Percentiles rank a stretch among this genome's conserved stretches.
These are phyloP conservation scores for Jaltomata sinuosa DNA, from an alignment of 257 asterid species.

Conservation along the genomic window DNA sequence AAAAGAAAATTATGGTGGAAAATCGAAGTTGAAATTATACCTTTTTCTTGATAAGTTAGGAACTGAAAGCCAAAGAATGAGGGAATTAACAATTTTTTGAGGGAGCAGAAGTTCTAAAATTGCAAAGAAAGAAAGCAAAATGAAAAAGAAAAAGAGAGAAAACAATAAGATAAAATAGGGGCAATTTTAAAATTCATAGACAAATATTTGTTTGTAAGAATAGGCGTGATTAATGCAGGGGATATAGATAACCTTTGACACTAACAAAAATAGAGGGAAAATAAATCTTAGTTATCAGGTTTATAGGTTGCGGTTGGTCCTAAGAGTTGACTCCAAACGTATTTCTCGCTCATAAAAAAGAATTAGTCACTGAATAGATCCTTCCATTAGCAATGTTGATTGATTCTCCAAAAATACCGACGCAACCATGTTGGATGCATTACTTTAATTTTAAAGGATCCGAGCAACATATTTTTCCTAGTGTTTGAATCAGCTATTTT, in stretches of 20 bases:
- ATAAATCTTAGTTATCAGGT: background rate
- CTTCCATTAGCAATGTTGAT: background rate
- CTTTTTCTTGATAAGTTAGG: background rate
- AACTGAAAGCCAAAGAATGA: background rate
- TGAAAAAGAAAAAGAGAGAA: too few species aligned
- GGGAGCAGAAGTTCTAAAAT: background rate
- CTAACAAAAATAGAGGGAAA: background rate
- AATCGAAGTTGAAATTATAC: background rate
- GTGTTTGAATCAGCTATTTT: background rate
- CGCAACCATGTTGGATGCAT: background rate
- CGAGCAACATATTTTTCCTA: background rate
- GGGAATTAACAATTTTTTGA: background rate
- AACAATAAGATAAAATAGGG: background rate
- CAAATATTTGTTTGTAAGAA: background rate
- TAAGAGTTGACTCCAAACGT: background rate
- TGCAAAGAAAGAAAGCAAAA: background rate
- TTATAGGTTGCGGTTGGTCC: background rate
- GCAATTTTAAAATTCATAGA: background rate
- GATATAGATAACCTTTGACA: background rate
- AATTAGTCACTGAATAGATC: background rate
- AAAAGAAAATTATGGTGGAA: background rate
- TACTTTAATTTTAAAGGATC: background rate
- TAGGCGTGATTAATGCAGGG: slow-evolving; percentile 4
- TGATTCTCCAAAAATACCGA: background rate
- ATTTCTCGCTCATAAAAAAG: background rate